phyloP scores from a whole-genome alignment of 2,329 filamentous ascomycete species.

The Penicillium fuscoglaucum region DNA sequence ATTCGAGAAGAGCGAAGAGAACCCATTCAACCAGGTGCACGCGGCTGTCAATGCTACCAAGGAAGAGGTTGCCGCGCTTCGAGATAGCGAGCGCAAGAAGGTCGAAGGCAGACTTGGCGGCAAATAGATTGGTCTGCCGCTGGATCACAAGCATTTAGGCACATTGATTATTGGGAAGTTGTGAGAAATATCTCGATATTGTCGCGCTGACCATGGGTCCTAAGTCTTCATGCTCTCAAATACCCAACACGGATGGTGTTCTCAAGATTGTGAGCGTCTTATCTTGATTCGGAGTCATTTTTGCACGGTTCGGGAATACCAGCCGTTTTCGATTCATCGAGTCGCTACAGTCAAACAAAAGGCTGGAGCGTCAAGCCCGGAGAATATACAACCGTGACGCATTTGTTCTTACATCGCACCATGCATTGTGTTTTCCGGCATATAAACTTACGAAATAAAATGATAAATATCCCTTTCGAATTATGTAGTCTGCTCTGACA shows the following conservation, averaged over 20 bases:
- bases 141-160: neutral
- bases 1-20: slow-evolving; percentile 91
- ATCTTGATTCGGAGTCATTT: neutral
- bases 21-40: slow-evolving; percentile 86
- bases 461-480: slow-evolving; percentile 14
- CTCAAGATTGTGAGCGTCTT: neutral
- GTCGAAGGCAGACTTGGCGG: slow-evolving; percentile 66
- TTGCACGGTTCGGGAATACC: neutral
- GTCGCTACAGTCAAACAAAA: neutral
- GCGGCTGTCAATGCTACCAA: slow-evolving; percentile 74
- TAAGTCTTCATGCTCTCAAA: slow-evolving; percentile 1
- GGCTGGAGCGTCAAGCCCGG: neutral
- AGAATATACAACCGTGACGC: neutral
- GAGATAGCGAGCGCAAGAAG: slow-evolving; percentile 67
- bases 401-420: neutral
- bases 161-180: neutral
- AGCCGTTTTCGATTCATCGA: neutral
- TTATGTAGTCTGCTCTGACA: neutral
- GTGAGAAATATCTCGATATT: slow-evolving; percentile 20
- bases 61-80: slow-evolving; percentile 71
- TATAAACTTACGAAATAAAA: slow-evolving; percentile 26
- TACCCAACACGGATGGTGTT: neutral
- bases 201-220: neutral
- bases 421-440: slow-evolving; percentile 8
- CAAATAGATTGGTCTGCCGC: slow-evolving; percentile 19